phyloP scores from a whole-genome alignment of 176 grass and related monocot genomes.

The Pontederia paniculata region DNA sequence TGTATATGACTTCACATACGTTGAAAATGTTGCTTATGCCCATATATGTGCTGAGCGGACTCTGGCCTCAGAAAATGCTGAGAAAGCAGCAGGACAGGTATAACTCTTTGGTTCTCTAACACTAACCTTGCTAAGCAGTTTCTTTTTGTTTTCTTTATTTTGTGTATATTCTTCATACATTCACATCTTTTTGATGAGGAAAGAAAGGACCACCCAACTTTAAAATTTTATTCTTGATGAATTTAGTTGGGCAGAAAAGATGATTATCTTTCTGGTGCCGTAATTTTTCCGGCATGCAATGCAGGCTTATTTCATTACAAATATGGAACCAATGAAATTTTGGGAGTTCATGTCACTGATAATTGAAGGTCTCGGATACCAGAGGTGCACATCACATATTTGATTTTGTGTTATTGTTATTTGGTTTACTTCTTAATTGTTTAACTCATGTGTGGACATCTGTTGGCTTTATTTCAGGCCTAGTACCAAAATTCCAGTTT shows the following conservation, averaged over 20 bases:
- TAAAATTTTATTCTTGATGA: too few species aligned
- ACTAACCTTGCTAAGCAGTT: too few species aligned
- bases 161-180: too few species aligned
- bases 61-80: constrained; percentile 63
- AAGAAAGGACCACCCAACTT: too few species aligned
- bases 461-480: constrained; percentile 43
- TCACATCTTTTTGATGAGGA: too few species aligned
- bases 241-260: too few species aligned
- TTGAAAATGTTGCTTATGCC: constrained; percentile 94
- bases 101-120: neutral
- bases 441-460: too few species aligned
- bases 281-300: neutral
- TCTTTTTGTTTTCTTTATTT: too few species aligned
- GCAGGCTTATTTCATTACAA: constrained; percentile 94
- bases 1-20: constrained; percentile 90
- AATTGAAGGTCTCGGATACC: constrained; percentile 95
- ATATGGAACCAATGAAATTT: constrained; percentile 90
- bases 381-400: constrained; percentile 37
- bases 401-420: too few species aligned
- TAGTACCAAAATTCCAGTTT: constrained; percentile 78
- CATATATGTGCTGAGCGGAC: constrained; percentile 87
- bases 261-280: neutral
- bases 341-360: constrained; percentile 98
- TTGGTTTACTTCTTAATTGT: too few species aligned
- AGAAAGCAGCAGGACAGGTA: constrained; percentile 86